Evolutionary conservation across 305 asterid species (phyloP), one percentile per base, ranked within the genome.

Genomic region (Plantago lanceolata): DNA sequence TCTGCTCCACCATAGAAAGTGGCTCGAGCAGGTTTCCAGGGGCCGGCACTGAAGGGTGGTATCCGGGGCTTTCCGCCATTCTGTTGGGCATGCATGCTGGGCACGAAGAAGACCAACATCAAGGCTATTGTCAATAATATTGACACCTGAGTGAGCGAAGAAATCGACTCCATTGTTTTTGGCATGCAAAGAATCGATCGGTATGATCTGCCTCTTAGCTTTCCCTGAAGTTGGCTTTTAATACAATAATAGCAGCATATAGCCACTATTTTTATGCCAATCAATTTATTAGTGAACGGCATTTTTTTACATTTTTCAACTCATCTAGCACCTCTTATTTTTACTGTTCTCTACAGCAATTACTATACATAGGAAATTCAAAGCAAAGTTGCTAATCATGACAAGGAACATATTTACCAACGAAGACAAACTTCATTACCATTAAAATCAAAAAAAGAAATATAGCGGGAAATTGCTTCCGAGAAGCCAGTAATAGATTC

Each of bases 1-100:
- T 73, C 78, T 17, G 51, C 52, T 18, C 67, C 78, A 8, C 78
- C 78, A n/a, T 73, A 68, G 63, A 57, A 68, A 26, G 73, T 73
- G 63, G 78, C 78, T 14, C 29, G 71, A 48, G 70, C 73, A 31
- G 37, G 15, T 59, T 68, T 68, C 78, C 78, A 73, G 3, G 66
- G 61, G 5, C 66, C 53, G 0, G 60, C 57, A 15, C 13, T 18
- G 58, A 67, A 67, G 9, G 59, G 64, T 33, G 43, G n/a, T 33
- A 19, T 14, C 15, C 4, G 31, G 0, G 21, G 20, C 57, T 52
- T 40, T 14, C 0, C 18, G 4, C 17, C 50, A 2, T 37, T 13
- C 14, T 50, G 45, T n/a, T 16, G 16, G 57, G 65, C 53, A 49
- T 50, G 20, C 20, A 76, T 73, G 9, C 51, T 19, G 19, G 72